Conservation (phyloP, 192 early-diverging fungal genomes). For the Haplosporangium gracile region DNA sequence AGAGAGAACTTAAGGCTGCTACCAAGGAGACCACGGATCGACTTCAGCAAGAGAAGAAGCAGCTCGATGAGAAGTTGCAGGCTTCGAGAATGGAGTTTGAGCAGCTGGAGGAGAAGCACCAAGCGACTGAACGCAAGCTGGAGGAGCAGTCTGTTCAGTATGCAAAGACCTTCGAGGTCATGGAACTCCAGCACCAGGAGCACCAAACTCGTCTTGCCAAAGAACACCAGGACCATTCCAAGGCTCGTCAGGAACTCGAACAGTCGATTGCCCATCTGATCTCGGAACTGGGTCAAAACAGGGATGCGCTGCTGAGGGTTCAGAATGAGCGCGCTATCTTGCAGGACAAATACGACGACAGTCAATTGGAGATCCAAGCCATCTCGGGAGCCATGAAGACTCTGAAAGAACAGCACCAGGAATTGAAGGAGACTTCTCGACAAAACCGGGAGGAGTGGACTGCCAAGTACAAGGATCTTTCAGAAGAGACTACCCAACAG, state of each 20-base stretch:
- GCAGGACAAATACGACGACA: slow-evolving; percentile 27
- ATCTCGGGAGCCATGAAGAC: slow-evolving; percentile 2
- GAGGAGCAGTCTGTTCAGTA: slow-evolving; percentile 13
- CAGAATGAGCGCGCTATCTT: slow-evolving; percentile 13
- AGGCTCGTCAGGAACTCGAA: slow-evolving; percentile 25
- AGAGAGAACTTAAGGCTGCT: background rate
- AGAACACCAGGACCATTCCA: slow-evolving; percentile 22
- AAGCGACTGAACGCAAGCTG: slow-evolving; percentile 3
- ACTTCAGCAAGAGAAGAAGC: slow-evolving; percentile 24
- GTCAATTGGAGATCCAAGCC: slow-evolving; percentile 18
- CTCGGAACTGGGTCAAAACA: slow-evolving; percentile 34
- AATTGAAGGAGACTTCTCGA: slow-evolving; percentile 1
- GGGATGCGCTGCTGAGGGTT: slow-evolving; percentile 22
- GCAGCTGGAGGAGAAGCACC: slow-evolving; percentile 10
- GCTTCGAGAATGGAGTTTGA: background rate
- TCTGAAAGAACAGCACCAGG: slow-evolving; percentile 12
- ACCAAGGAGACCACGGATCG: slow-evolving; percentile 7
- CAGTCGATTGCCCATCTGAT: slow-evolving; percentile 25
- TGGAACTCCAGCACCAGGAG: slow-evolving; percentile 27
- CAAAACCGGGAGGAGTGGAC: slow-evolving; percentile 14
- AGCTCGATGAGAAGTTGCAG: slow-evolving; percentile 10
- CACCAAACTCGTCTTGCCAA: slow-evolving; percentile 21
- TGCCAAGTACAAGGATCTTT: slow-evolving; percentile 12
- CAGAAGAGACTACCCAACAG: background rate
- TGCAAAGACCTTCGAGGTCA: slow-evolving; percentile 25